phyloP scores from a whole-genome alignment of 192 early-diverging fungal genomes.

The Coemansia sp. region DNA sequence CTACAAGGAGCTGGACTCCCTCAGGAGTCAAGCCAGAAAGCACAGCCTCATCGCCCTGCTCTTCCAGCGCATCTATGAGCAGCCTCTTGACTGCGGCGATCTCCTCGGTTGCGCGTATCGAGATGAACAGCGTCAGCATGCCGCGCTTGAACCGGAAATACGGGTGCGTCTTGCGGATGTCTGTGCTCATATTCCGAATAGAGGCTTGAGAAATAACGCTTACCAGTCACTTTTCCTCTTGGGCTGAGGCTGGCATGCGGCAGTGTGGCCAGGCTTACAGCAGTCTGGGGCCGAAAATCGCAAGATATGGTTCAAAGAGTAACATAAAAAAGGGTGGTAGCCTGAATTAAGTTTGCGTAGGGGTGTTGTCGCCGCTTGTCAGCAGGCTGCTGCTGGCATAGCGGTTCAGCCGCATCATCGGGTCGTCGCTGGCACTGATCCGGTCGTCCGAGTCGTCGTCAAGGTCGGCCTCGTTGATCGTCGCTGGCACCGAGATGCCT shows the following conservation, averaged over 20 bases:
- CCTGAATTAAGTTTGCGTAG: neutral
- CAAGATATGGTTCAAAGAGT: too few species aligned
- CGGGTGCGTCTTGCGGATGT: slow-evolving; percentile 16
- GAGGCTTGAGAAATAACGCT: too few species aligned
- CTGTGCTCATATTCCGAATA: slow-evolving; percentile 8
- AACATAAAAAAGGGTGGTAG: too few species aligned
- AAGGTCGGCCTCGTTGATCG: slow-evolving; percentile 31
- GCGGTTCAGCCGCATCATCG: slow-evolving; percentile 30
- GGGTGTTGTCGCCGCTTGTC: neutral
- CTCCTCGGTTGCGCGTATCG: slow-evolving; percentile 3
- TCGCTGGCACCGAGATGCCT: slow-evolving; percentile 28
- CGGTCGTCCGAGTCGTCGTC: slow-evolving; percentile 19
- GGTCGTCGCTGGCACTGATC: slow-evolving; percentile 19
- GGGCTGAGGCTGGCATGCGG: too few species aligned
- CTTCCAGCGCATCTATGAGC: slow-evolving; percentile 21
- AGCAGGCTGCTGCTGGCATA: slow-evolving; percentile 23
- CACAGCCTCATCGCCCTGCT: slow-evolving; percentile 11
- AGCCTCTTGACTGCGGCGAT: slow-evolving; percentile 10
- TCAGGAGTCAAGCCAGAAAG: slow-evolving; percentile 4
- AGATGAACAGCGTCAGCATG: slow-evolving; percentile 28
- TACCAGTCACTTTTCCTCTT: too few species aligned
- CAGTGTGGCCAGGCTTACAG: too few species aligned
- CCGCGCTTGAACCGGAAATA: slow-evolving; percentile 42
- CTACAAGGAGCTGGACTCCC: slow-evolving; percentile 14
- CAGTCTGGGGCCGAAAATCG: too few species aligned